Evolutionary conservation across 768 basidiomycete species (phyloP).

Genomic region (Clathrus columnatus): DNA sequence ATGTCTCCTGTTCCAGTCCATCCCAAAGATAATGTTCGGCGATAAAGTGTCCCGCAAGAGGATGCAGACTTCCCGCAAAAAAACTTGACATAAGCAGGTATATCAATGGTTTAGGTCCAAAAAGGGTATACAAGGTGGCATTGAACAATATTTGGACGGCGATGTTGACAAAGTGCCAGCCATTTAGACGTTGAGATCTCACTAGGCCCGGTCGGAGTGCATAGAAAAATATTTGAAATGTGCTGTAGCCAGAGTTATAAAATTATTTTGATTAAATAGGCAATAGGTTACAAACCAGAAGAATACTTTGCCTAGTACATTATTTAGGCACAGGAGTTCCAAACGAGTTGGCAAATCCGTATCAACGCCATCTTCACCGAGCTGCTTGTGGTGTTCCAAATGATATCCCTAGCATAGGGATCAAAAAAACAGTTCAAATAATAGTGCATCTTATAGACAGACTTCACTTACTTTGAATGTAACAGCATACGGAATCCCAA

Average conservation of each 20-base stretch:
- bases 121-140: slow-evolving; percentile 46
- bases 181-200: slow-evolving; percentile 68
- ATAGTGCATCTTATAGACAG: not conserved
- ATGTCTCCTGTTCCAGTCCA: slow-evolving; percentile 88
- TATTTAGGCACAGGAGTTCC: slow-evolving; percentile 82
- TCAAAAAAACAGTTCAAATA: not conserved
- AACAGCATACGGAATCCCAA: slow-evolving; percentile 90
- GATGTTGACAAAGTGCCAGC: slow-evolving; percentile 82
- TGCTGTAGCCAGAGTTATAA: slow-evolving; percentile 36
- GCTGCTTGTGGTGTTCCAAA: slow-evolving; percentile 91
- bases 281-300: slow-evolving; percentile 62
- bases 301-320: slow-evolving; percentile 96
- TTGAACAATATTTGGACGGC: slow-evolving; percentile 63
- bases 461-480: slow-evolving; percentile 71
- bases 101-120: slow-evolving; percentile 45
- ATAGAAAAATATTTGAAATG: slow-evolving; percentile 97
- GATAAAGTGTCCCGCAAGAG: slow-evolving; percentile 95
- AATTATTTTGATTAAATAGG: not conserved
- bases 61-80: slow-evolving; percentile 94
- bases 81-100: slow-evolving; percentile 88
- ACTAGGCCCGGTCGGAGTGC: slow-evolving; percentile 93
- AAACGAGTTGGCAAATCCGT: slow-evolving; percentile 86
- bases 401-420: slow-evolving; percentile 61
- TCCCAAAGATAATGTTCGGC: slow-evolving; percentile 97
- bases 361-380: slow-evolving; percentile 94